These are phyloP conservation scores for Colletotrichum sp. DNA, from an alignment of 2,329 filamentous ascomycete genomes.

Conservation along the genomic window DNA sequence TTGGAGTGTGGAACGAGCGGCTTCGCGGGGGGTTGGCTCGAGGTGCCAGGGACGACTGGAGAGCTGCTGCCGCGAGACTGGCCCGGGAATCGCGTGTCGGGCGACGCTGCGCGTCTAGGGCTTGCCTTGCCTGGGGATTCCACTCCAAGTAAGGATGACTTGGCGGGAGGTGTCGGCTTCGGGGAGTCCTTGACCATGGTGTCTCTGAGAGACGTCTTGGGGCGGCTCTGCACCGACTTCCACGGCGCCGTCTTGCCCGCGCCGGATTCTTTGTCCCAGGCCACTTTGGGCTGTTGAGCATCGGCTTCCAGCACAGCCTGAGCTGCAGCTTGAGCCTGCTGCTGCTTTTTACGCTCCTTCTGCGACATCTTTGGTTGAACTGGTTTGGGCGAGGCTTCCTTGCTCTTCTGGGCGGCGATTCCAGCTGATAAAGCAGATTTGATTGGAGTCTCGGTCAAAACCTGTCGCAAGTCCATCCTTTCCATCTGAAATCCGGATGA, in stretches of 20 bases:
- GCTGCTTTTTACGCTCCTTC: conserved; percentile 86
- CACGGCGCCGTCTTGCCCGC: conserved; percentile 63
- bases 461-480: conserved; percentile 77
- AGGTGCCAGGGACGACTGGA: conserved; percentile 30
- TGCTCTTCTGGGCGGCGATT: conserved; percentile 54
- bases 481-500: conserved; percentile 56
- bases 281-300: conserved; percentile 37
- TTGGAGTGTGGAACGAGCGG: conserved; percentile 64
- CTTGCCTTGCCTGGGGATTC: conserved; percentile 44
- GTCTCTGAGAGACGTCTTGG: conserved; percentile 57
- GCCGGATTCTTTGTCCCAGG: conserved; percentile 48
- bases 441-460: conserved; percentile 68
- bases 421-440: conserved; percentile 60
- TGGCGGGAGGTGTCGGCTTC: conserved; percentile 33
- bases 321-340: conserved; percentile 66
- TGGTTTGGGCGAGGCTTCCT: conserved; percentile 40
- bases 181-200: conserved; percentile 41
- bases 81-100: conserved; percentile 67
- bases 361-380: conserved; percentile 76
- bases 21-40: conserved; percentile 36
- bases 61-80: conserved; percentile 50
- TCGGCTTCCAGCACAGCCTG: conserved; percentile 44
- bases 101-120: conserved; percentile 59
- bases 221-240: conserved; percentile 61
- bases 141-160: conserved; percentile 48